Conservation (phyloP, 257 asterid genomes). For the Osmanthus fragrans region DNA sequence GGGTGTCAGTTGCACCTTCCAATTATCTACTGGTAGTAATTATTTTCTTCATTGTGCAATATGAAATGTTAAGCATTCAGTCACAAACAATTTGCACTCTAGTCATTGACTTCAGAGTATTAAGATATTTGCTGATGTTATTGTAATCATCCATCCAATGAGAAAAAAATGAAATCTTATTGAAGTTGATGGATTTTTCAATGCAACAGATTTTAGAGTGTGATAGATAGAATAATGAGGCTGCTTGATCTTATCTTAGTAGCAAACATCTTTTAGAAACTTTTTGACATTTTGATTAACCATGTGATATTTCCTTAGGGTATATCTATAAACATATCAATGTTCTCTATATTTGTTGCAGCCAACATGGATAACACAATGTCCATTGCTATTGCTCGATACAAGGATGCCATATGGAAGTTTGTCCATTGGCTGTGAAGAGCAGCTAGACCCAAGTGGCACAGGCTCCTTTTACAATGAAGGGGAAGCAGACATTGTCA, state of each 20-base stretch:
- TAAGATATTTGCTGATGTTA: not conserved
- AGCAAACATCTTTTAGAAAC: not conserved
- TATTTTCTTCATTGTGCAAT: not conserved
- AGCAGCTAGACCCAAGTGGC: conserved; percentile 96
- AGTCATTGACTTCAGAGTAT: not conserved
- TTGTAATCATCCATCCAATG: not conserved
- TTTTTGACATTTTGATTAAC: not conserved
- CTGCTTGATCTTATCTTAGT: not conserved
- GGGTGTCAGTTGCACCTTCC: not conserved
- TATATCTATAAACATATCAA: conserved; percentile 8
- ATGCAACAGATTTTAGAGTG: not conserved
- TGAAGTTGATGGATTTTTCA: not conserved
- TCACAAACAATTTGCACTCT: not conserved
- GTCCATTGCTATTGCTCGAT: conserved; percentile 93
- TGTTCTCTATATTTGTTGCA: conserved; percentile 37
- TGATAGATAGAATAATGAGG: not conserved
- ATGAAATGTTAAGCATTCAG: not conserved
- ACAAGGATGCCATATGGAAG: conserved; percentile 96
- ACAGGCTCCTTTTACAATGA: conserved; percentile 96
- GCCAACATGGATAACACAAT: conserved; percentile 90
- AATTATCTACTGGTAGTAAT: not conserved
- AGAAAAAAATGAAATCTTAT: not conserved
- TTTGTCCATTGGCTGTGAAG: conserved; percentile 89
- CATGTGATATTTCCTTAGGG: not conserved
- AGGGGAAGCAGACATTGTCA: conserved; percentile 95